Evolutionary conservation across 2,329 filamentous ascomycete species (phyloP).

Genomic region (Trichoderma sp.): DNA sequence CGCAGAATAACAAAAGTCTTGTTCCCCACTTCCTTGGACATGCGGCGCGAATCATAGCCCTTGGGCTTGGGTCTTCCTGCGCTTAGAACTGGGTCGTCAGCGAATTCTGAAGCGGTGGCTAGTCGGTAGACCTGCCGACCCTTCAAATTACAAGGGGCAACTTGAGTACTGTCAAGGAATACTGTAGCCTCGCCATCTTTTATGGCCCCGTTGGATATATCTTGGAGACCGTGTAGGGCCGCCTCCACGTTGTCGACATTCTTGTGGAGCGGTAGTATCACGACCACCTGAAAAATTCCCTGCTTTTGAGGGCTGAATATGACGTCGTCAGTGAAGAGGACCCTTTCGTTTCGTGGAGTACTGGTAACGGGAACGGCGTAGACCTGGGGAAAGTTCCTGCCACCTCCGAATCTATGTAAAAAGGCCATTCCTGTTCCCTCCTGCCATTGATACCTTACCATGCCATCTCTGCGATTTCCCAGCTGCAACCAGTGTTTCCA

Average conservation of each 20-base stretch:
- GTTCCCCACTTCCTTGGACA: slow-evolving; percentile 5
- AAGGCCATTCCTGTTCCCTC: slow-evolving; percentile 13
- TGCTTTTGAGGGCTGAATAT: not conserved
- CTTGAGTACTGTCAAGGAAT: not conserved
- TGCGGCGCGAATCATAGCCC: slow-evolving; percentile 4
- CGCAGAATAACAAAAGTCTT: slow-evolving; percentile 17
- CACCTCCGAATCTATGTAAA: not conserved
- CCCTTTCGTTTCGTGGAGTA: not conserved
- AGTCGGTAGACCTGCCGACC: not conserved
- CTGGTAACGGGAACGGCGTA: not conserved
- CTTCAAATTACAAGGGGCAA: not conserved
- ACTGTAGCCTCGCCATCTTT: not conserved
- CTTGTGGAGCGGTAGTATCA: not conserved
- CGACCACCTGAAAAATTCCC: not conserved
- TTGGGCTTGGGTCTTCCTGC: slow-evolving; percentile 8
- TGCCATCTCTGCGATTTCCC: slow-evolving; percentile 19
- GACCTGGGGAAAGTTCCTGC: not conserved
- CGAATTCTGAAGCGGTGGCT: slow-evolving; percentile 9
- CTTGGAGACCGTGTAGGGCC: not conserved
- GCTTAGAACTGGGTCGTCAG: not conserved
- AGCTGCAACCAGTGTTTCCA: slow-evolving; percentile 11
- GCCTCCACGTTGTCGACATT: not conserved
- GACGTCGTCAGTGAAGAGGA: slow-evolving; percentile 21
- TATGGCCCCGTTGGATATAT: not conserved
- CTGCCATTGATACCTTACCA: slow-evolving; percentile 11